Percentiles rank a stretch among this genome's conserved stretches.
Evolutionary conservation across 2,329 filamentous ascomycete genomes (phyloP).

Genomic region (Fusarium sarcochroum): DNA sequence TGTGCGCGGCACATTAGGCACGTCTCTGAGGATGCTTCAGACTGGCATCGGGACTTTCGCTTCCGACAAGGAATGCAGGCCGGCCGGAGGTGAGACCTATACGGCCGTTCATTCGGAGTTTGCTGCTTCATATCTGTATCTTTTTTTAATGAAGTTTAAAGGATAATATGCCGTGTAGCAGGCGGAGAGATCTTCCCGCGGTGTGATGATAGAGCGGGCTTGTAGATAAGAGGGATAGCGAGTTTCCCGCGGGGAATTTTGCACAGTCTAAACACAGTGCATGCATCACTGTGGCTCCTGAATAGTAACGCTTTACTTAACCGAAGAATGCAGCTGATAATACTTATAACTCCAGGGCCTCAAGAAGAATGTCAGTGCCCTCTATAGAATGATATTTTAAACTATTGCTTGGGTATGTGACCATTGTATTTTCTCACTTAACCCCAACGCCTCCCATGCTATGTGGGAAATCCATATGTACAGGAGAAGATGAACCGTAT

Average conservation of each 20-base stretch:
- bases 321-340: too few species aligned
- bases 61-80: slow-evolving; percentile 72
- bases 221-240: background rate
- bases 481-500: background rate
- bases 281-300: background rate
- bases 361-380: too few species aligned
- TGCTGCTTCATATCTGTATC: slow-evolving; percentile 2
- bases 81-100: slow-evolving; percentile 72
- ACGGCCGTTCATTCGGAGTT: slow-evolving; percentile 59
- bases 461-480: too few species aligned
- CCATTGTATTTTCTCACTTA: too few species aligned
- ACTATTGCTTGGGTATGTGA: too few species aligned
- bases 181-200: slow-evolving; percentile 2
- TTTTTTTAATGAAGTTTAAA: background rate
- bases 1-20: slow-evolving; percentile 72
- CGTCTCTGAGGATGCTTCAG: slow-evolving; percentile 65
- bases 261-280: slow-evolving; percentile 1
- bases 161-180: background rate
- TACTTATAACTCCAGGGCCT: background rate
- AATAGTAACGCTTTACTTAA: too few species aligned
- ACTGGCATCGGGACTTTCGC: slow-evolving; percentile 73
- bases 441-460: too few species aligned
- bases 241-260: slow-evolving; percentile 2
- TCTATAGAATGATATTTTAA: too few species aligned
- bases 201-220: background rate